Base-by-base conservation (phyloP, 2,329 filamentous ascomycete species). In the Colletotrichum sp. region DNA sequence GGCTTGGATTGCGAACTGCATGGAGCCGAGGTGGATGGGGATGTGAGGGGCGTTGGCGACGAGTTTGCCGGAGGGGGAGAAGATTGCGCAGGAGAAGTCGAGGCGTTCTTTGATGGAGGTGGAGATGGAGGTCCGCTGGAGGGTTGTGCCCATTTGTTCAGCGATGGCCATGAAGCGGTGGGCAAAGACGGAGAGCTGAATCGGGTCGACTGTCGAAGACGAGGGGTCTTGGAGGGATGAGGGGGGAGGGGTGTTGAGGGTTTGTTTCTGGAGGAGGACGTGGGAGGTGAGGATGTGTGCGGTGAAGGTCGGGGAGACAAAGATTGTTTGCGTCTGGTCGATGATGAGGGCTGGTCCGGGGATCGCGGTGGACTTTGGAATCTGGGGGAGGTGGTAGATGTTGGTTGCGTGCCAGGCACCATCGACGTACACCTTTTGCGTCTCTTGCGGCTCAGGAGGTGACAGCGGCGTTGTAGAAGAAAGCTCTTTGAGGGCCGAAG, bases 111-210 rank as follows among this genome's bases (percentile, higher is more conserved):
- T 86, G 76, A 87, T 87, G 63, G 86, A 87, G 12, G 87, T 89
- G 1, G 88, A 90, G 12, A 91, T 89, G 0, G 87, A 87, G 0
- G 90, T 91, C 78, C 89, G 89, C 68, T 91, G 89, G 18, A 91
- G 82, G 0, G 89, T 90, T 7, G 87, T 87, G 39, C 90, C 90
- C 89, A 91, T 91, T 76, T 91, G 90, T 75, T 91, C 90, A 1
- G 90, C 90, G 24, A 91, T 90, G 5, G 88, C 88, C 90, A 91
- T 91, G 83, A 91, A 91, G 0, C 90, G 85, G 78, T 91, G 89
- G 0, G 87, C 88, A 71, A 91, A 91, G 59, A 91, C 88, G 13
- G 87, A 90, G 4, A 91, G 85, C 36, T 88, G 84, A 55, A 91
- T 90, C 0, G 89, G 89, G 75, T 89, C 87, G 34, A 89, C 83